Conservation (phyloP, 192 early-diverging fungal species). For the Coemansia sp. region DNA sequence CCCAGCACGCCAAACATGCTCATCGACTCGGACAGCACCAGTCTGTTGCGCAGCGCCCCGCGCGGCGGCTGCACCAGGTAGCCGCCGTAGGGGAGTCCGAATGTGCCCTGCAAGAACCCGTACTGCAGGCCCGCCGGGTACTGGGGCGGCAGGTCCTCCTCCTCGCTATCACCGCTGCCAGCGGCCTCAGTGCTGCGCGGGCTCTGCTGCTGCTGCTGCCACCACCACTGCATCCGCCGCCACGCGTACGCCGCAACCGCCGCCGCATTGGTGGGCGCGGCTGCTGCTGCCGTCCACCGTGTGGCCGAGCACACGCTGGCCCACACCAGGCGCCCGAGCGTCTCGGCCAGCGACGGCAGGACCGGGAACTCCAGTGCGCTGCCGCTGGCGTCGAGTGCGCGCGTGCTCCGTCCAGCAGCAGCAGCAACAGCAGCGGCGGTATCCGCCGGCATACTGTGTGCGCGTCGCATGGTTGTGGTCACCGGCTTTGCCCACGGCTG, state of each 20-base stretch:
- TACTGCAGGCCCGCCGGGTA: conserved; percentile 28
- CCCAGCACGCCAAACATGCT: conserved; percentile 39
- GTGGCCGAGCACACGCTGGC: conserved; percentile 16
- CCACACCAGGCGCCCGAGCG: conserved; percentile 12
- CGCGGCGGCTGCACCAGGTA: conserved; percentile 19
- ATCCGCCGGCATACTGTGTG: not conserved
- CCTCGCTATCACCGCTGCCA: not conserved
- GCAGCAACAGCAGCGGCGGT: not conserved
- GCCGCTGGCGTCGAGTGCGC: not conserved
- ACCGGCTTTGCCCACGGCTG: not conserved
- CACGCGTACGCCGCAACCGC: not conserved
- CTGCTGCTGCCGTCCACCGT: conserved; percentile 16
- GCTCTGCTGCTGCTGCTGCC: not conserved
- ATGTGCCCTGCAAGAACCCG: conserved; percentile 36
- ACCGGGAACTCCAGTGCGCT: not conserved
- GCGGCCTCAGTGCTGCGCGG: not conserved
- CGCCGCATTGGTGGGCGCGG: not conserved
- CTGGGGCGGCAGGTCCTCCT: conserved; percentile 18
- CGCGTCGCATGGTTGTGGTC: not conserved
- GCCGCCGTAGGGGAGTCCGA: conserved; percentile 35
- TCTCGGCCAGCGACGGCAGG: conserved; percentile 1
- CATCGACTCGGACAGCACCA: conserved; percentile 18
- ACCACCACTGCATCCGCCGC: not conserved
- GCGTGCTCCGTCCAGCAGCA: not conserved
- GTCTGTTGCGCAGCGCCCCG: conserved; percentile 11